phyloP scores from a whole-genome alignment of 495 filamentous ascomycete genomes.

The Trichoderma orchidacearum region DNA sequence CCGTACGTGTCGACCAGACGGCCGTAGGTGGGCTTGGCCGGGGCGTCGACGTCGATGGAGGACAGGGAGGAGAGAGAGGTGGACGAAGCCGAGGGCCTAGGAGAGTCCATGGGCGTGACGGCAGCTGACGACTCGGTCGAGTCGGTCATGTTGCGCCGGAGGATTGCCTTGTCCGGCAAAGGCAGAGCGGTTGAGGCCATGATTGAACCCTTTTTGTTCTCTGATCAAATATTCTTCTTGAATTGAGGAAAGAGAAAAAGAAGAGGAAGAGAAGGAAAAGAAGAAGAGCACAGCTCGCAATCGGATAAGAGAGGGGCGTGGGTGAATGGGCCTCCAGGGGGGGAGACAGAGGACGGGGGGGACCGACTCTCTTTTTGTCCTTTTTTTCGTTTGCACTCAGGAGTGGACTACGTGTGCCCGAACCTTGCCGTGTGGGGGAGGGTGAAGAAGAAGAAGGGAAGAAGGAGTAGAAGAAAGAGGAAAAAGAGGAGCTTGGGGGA shows the following conservation, averaged over 20 bases:
- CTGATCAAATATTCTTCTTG: neutral
- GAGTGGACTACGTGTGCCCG: too few species aligned
- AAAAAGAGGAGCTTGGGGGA: neutral
- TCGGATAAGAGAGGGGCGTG: neutral
- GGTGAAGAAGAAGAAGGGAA: too few species aligned
- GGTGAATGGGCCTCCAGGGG: neutral
- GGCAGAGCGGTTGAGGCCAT: constrained; percentile 21
- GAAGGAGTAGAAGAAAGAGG: neutral
- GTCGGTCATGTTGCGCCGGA: constrained; percentile 24
- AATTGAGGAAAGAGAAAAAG: neutral
- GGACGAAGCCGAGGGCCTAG: constrained; percentile 65
- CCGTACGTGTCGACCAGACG: constrained; percentile 61
- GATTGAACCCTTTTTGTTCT: constrained; percentile 3
- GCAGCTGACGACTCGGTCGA: constrained; percentile 43
- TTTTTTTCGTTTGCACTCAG: too few species aligned
- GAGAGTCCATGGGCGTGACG: constrained; percentile 54
- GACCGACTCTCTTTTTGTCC: neutral
- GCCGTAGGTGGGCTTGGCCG: constrained; percentile 13
- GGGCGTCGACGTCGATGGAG: constrained; percentile 34
- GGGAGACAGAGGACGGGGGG: neutral
- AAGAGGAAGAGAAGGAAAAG: neutral
- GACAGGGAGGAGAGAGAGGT: constrained; percentile 85
- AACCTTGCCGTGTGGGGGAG: too few species aligned
- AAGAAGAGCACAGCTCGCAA: neutral
- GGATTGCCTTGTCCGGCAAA: constrained; percentile 11